These are phyloP conservation scores for Suillus clintonianus DNA, from an alignment of 768 basidiomycete genomes.

Conservation along the genomic window DNA sequence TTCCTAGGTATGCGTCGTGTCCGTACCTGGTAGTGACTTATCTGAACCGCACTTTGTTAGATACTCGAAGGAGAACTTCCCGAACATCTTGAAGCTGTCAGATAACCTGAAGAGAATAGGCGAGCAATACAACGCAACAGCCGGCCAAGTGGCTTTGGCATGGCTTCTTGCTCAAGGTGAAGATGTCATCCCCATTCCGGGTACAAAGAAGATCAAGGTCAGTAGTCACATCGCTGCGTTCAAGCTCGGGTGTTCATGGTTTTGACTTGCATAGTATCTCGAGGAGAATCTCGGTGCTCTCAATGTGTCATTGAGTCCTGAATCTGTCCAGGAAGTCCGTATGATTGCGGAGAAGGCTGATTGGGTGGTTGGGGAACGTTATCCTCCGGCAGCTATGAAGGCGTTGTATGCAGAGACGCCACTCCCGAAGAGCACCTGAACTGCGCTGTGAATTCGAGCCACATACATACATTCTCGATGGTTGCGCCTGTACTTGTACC, in stretches of 20 bases:
- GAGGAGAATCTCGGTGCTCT: conserved; percentile 45
- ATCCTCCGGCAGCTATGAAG: conserved; percentile 10
- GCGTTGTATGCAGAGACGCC: conserved; percentile 24
- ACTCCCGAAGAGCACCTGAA: not conserved
- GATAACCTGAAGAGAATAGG: conserved; percentile 37
- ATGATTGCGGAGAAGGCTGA: conserved; percentile 34
- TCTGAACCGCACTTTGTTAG: conserved; percentile 28
- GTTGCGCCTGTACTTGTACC: not conserved
- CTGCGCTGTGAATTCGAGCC: not conserved
- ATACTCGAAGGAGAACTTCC: conserved; percentile 45
- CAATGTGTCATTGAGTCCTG: conserved; percentile 33
- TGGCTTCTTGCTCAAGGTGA: conserved; percentile 42
- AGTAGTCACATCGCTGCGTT: not conserved
- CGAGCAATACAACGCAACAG: conserved; percentile 32
- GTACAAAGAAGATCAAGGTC: conserved; percentile 37
- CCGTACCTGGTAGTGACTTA: conserved; percentile 29
- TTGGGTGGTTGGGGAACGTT: conserved; percentile 26
- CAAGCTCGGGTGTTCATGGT: not conserved
- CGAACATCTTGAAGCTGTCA: conserved; percentile 40
- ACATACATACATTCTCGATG: not conserved
- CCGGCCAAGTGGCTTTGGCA: conserved; percentile 43
- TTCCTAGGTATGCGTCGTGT: conserved; percentile 29
- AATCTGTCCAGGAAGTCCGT: conserved; percentile 41
- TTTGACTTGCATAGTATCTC: conserved; percentile 35
- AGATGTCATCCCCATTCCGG: conserved; percentile 43